Conservation (phyloP, 345 rosid species). For the Mercurialis annua region DNA sequence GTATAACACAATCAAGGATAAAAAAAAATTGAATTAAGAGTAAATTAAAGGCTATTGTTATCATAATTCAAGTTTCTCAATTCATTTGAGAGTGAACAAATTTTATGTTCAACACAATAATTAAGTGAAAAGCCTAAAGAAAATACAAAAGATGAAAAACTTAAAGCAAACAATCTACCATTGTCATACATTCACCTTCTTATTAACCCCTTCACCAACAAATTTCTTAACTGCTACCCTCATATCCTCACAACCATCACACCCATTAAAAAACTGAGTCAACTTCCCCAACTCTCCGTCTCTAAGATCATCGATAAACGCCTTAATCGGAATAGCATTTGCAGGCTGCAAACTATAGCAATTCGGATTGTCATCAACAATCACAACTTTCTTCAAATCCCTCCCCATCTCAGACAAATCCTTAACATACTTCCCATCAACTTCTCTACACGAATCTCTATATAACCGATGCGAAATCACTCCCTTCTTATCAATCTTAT, state of each 20-base stretch:
- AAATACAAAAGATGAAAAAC: neutral
- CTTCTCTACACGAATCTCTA: conserved; percentile 60
- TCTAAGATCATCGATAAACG: conserved; percentile 49
- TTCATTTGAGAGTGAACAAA: conserved; percentile 17
- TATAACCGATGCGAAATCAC: conserved; percentile 65
- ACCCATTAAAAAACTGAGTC: conserved; percentile 47
- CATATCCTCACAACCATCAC: conserved; percentile 56
- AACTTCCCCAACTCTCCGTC: conserved; percentile 59
- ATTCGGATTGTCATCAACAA: conserved; percentile 84
- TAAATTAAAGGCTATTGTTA: neutral
- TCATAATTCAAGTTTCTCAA: neutral
- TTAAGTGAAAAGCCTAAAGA: neutral
- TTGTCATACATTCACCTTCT: neutral
- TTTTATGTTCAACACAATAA: conserved; percentile 16
- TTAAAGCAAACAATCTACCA: neutral
- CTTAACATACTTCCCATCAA: conserved; percentile 71
- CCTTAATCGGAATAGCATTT: conserved; percentile 70
- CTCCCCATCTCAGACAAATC: conserved; percentile 70
- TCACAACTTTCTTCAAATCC: conserved; percentile 55
- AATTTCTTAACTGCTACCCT: conserved; percentile 65
- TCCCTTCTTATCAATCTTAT: conserved; percentile 49
- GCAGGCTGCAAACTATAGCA: conserved; percentile 70
- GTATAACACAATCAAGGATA: neutral
- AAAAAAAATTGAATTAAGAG: neutral
- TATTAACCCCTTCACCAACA: conserved; percentile 10